A percentile compares a stretch with the other conserved stretches of the same genome.
phyloP scores from a whole-genome alignment of 305 asterid genomes.

The Rubia balearica region DNA sequence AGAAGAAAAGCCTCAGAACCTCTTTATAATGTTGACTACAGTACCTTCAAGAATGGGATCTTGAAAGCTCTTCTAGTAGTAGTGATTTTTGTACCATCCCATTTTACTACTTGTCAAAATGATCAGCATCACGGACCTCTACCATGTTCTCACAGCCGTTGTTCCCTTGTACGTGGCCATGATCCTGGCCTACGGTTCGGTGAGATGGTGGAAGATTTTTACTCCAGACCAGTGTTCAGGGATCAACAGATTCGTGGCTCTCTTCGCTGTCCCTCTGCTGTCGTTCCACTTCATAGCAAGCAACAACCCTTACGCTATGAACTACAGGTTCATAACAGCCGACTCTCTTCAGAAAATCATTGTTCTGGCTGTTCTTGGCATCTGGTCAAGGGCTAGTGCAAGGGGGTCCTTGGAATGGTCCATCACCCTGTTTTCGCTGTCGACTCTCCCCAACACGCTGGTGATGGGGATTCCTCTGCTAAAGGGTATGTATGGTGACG shows the following conservation, averaged over 20 bases:
- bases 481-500: conserved; percentile 44
- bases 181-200: conserved; percentile 46
- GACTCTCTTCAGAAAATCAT: conserved; percentile 39
- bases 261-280: conserved; percentile 44
- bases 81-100: neutral
- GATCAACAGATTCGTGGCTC: conserved; percentile 45
- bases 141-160: conserved; percentile 49
- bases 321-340: conserved; percentile 44
- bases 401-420: conserved; percentile 47
- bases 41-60: neutral
- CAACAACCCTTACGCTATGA: conserved; percentile 46
- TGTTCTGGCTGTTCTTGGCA: conserved; percentile 28
- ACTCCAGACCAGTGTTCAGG: conserved; percentile 44
- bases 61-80: conserved; percentile 4
- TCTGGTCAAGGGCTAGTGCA: conserved; percentile 37
- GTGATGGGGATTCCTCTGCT: conserved; percentile 46
- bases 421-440: conserved; percentile 38
- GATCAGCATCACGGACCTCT: conserved; percentile 35
- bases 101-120: conserved; percentile 16
- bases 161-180: conserved; percentile 45
- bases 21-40: neutral
- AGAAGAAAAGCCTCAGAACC: neutral
- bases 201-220: conserved; percentile 48
- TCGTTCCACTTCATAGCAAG: conserved; percentile 42
- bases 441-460: conserved; percentile 41